These are phyloP conservation scores for Suhomyces taliae DNA, from an alignment of 1,139 yeast genomes.

Conservation along the genomic window DNA sequence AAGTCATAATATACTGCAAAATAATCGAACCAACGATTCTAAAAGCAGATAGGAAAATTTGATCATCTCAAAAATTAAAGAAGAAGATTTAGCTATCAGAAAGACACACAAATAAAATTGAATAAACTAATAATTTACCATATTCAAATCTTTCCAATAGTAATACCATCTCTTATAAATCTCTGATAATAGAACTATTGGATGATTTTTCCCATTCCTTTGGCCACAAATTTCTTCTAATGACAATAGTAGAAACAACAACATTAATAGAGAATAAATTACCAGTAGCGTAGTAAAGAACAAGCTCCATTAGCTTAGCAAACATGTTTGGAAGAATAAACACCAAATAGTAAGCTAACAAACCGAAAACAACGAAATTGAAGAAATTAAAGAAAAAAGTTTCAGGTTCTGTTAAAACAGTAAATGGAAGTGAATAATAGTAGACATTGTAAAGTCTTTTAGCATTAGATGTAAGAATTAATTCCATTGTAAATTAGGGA, in stretches of 20 bases:
- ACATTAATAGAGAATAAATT: slow-evolving; percentile 13
- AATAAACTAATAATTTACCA: too few relatives aligned
- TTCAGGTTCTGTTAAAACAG: slow-evolving; percentile 29
- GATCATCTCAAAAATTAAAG: too few relatives aligned
- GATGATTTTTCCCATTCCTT: slow-evolving; percentile 1
- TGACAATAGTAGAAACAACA: slow-evolving; percentile 9
- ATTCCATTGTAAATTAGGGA: not conserved
- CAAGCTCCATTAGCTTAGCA: slow-evolving; percentile 6
- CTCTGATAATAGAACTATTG: not conserved
- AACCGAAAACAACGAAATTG: slow-evolving; percentile 17
- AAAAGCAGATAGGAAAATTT: too few relatives aligned
- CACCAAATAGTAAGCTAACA: slow-evolving; percentile 21
- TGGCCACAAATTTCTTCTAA: slow-evolving; percentile 6
- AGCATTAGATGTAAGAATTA: slow-evolving; percentile 1
- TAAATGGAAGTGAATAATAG: slow-evolving; percentile 30
- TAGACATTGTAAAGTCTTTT: slow-evolving; percentile 23
- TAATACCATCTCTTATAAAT: not conserved
- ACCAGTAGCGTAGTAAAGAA: slow-evolving; percentile 20
- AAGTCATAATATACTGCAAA: too few relatives aligned
- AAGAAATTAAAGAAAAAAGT: slow-evolving; percentile 21
- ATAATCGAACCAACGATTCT: too few relatives aligned
- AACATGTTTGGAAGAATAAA: slow-evolving; percentile 17
- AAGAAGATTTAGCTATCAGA: too few relatives aligned
- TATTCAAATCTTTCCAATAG: not conserved
- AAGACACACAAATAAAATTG: too few relatives aligned